These are phyloP conservation scores for Candida suzukii DNA, from an alignment of 805 yeast genomes.

Conservation along the genomic window DNA sequence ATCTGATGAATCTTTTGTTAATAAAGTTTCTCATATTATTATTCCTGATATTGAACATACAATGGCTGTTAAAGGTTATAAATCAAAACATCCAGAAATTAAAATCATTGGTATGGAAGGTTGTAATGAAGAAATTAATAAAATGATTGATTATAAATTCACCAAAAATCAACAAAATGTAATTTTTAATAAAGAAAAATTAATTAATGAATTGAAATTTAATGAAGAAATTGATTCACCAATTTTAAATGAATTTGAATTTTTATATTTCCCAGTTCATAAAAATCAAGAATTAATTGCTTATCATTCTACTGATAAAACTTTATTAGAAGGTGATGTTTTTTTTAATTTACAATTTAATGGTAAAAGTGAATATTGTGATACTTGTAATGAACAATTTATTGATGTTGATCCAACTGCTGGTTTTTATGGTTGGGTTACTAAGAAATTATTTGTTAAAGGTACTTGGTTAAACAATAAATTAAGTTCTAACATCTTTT, in stretches of 20 bases:
- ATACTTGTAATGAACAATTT: constrained; percentile 37
- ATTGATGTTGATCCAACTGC: constrained; percentile 32
- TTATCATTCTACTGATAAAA: constrained; percentile 38
- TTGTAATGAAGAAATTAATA: constrained; percentile 25
- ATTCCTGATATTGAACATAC: constrained; percentile 64
- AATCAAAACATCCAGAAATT: constrained; percentile 40
- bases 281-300: constrained; percentile 52
- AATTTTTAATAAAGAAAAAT: constrained; percentile 21
- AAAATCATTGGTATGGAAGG: constrained; percentile 50
- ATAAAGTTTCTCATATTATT: constrained; percentile 41
- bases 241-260: constrained; percentile 39
- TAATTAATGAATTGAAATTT: constrained; percentile 29
- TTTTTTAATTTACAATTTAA: constrained; percentile 48
- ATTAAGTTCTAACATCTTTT: constrained; percentile 3
- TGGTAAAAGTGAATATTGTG: constrained; percentile 29
- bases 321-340: constrained; percentile 53
- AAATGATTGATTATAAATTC: constrained; percentile 34
- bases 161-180: constrained; percentile 9
- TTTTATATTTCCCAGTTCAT: constrained; percentile 50
- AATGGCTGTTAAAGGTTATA: constrained; percentile 50
- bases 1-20: constrained; percentile 24
- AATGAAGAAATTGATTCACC: constrained; percentile 11
- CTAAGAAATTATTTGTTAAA: constrained; percentile 10
- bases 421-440: constrained; percentile 27
- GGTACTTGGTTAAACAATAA: constrained; percentile 6